Evolutionary conservation across 2,329 filamentous ascomycete genomes (phyloP), one percentile per base, ranked within the genome.

Genomic region (Fusarium musae): DNA sequence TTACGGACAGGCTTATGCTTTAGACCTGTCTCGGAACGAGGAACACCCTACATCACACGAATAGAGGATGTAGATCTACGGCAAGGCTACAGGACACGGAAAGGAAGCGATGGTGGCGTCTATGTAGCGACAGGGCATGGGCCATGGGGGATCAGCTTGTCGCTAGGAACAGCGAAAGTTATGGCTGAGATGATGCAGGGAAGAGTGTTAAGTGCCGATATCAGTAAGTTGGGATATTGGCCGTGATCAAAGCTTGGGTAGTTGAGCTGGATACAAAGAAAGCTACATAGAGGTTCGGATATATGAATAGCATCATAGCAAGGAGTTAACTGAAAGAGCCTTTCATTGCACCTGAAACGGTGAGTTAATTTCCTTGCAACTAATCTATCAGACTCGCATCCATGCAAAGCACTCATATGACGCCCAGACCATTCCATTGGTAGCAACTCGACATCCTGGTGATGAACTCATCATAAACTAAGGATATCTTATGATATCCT

Each of bases 71-170:
- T 81, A 17, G 83, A 85, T 47, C 84, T 94, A 6, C 90, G 90
- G 3, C 77, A 76, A 17, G 82, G 83, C 0, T 77, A 87, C 11
- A 81, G 77, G 65, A 89, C 84, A 11, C 78, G 80, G 42, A 73
- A 78, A 3, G 82, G 81, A 1, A 75, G 76, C 0, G 84, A 85
- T 2, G 90, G 91, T 4, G 92, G 93, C 8, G 90, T 96, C 0
- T 95, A 89, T 78, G 80, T 95, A 42, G 90, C 91, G 3, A 86
- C 91, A 8, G 93, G 93, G 0, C 93, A 95, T 83, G 93, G 93
- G 1, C 91, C 93, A 0, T 95, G 93, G 93, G 93, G 93, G 0
- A 92, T 92, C 32, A 87, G 85, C 53, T 78, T 90, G 77, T 85
- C 85, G 21, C 81, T 93, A 36, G 93, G 92, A 3, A 95, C 92